Percentiles rank a stretch among this genome's conserved stretches.
Conservation (phyloP, 441 rosid genomes). For the Mallotus repandus region DNA sequence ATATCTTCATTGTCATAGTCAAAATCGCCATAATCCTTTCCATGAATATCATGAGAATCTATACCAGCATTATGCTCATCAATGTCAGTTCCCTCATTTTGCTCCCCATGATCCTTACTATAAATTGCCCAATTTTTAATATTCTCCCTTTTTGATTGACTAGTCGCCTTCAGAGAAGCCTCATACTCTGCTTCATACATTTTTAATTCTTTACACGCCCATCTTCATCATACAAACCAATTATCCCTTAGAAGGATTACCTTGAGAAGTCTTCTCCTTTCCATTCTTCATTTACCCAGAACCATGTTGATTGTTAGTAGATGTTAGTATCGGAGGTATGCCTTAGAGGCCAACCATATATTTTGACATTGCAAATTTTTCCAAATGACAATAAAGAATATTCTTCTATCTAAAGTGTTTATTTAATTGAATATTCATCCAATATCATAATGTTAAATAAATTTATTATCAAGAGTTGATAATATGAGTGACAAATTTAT, state of each 20-base stretch:
- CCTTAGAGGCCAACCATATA: too few relatives aligned
- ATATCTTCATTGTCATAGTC: conserved; percentile 35
- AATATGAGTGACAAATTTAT: too few relatives aligned
- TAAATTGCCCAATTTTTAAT: conserved; percentile 23
- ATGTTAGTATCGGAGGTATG: too few relatives aligned
- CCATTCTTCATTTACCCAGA: conserved; percentile 28
- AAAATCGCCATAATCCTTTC: conserved; percentile 52
- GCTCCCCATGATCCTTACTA: conserved; percentile 30
- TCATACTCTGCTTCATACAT: conserved; percentile 81
- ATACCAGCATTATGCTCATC: conserved; percentile 60
- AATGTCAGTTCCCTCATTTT: conserved; percentile 38
- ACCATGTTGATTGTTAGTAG: conserved; percentile 27
- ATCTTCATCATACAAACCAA: conserved; percentile 82
- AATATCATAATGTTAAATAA: too few relatives aligned
- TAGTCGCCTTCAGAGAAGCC: conserved; percentile 56
- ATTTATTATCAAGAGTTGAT: too few relatives aligned
- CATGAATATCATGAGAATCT: conserved; percentile 49
- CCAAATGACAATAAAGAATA: too few relatives aligned
- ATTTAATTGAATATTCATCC: too few relatives aligned
- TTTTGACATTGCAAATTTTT: too few relatives aligned
- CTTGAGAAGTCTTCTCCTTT: conserved; percentile 25
- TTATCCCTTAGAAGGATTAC: conserved; percentile 33
- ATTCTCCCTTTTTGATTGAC: conserved; percentile 26
- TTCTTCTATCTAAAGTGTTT: too few relatives aligned
- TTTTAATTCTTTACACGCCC: conserved; percentile 80